A percentile compares a stretch with the other conserved stretches of the same genome.
phyloP scores from a whole-genome alignment of 176 grass and related monocot genomes.

The Tillandsia fasciculata region DNA sequence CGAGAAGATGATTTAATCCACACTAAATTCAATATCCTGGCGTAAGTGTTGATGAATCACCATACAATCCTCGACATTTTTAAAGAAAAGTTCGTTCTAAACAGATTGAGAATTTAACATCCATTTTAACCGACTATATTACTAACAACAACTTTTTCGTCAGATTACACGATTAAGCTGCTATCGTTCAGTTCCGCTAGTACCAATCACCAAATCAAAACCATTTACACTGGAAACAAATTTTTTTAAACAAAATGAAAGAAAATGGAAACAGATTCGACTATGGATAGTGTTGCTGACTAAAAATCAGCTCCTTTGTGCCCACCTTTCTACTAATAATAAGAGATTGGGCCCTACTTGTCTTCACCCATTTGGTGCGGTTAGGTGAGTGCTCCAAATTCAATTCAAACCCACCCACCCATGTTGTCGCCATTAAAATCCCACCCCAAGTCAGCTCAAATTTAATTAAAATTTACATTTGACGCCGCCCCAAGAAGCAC shows the following conservation, averaged over 20 bases:
- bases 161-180: background rate
- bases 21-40: background rate
- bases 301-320: conserved; percentile 24
- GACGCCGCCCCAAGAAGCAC: conserved; percentile 14
- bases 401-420: conserved; percentile 57
- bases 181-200: background rate
- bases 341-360: conserved; percentile 38
- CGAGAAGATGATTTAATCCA: background rate
- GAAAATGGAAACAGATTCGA: background rate
- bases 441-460: background rate
- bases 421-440: conserved; percentile 38
- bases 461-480: background rate
- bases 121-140: background rate
- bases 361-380: conserved; percentile 50
- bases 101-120: background rate
- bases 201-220: background rate
- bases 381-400: conserved; percentile 68
- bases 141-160: background rate
- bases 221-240: no score
- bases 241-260: no score
- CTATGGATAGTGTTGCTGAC: conserved; percentile 8
- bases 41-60: background rate
- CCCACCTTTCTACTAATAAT: conserved; percentile 35
- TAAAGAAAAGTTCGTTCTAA: background rate
- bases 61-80: no score